phyloP scores from a whole-genome alignment of 495 filamentous ascomycete genomes.

The Acidiella bohemica region DNA sequence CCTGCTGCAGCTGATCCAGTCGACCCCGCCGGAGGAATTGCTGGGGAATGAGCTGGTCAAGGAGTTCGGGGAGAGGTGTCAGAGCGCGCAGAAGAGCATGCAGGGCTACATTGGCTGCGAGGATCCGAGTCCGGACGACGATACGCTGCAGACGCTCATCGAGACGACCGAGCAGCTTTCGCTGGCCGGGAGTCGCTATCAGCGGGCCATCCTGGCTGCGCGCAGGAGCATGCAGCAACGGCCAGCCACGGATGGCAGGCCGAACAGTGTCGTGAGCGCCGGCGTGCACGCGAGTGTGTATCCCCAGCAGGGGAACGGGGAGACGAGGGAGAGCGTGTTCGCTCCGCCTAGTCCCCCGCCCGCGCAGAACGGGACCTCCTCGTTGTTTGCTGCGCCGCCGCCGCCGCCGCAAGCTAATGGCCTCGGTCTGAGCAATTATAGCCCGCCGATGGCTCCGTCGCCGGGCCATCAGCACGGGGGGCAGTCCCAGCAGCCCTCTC shows the following conservation, averaged over 20 bases:
- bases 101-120: constrained; percentile 70
- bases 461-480: not conserved
- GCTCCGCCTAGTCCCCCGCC: not conserved
- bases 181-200: constrained; percentile 62
- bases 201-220: constrained; percentile 65
- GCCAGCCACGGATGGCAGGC: no score
- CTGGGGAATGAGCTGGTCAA: constrained; percentile 71
- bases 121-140: constrained; percentile 71
- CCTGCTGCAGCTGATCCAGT: constrained; percentile 75
- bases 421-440: not conserved
- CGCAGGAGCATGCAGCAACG: constrained; percentile 24
- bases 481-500: constrained; percentile 11
- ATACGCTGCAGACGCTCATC: constrained; percentile 83
- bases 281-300: no score
- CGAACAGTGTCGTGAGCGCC: no score
- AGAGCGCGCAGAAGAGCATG: constrained; percentile 60
- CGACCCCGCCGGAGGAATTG: constrained; percentile 63
- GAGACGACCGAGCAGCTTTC: constrained; percentile 86
- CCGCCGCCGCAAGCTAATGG: no score
- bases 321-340: constrained; percentile 1
- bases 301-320: no score
- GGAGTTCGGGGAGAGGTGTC: constrained; percentile 84
- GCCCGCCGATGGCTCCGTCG: constrained; percentile 5
- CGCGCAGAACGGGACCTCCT: not conserved
- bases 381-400: no score